Evolutionary conservation across 805 yeast species (phyloP).

Genomic region (Yarrowia divulgata): DNA sequence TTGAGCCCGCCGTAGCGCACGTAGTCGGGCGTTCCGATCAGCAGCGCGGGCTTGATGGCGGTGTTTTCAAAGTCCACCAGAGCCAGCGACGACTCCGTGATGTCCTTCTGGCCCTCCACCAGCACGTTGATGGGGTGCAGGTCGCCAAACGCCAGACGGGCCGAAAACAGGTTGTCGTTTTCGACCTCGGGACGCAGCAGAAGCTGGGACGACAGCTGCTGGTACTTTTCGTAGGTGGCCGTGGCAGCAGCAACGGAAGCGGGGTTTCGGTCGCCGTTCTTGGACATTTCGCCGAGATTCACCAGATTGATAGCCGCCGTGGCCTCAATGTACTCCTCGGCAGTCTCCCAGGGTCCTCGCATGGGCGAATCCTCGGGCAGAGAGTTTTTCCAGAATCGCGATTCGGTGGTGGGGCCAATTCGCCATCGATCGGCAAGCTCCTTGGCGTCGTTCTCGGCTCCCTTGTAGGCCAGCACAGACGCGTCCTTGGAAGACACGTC

Average conservation of each 20-base stretch:
- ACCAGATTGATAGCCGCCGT: constrained; percentile 74
- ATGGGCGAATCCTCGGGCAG: constrained; percentile 58
- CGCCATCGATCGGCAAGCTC: constrained; percentile 74
- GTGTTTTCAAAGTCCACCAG: constrained; percentile 87
- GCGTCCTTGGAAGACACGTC: constrained; percentile 63
- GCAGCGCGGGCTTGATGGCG: constrained; percentile 78
- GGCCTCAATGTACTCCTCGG: constrained; percentile 67
- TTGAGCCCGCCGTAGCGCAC: constrained; percentile 89
- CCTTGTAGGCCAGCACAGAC: constrained; percentile 60
- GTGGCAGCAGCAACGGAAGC: constrained; percentile 56
- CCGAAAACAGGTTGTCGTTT: constrained; percentile 63
- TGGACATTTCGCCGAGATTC: constrained; percentile 59
- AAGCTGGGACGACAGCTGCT: constrained; percentile 62
- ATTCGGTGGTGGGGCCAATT: constrained; percentile 88
- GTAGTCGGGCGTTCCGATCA: constrained; percentile 81
- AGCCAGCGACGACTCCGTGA: constrained; percentile 49
- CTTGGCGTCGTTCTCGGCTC: constrained; percentile 59
- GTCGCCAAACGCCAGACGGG: constrained; percentile 81
- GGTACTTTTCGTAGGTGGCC: constrained; percentile 67
- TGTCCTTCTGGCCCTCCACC: constrained; percentile 51
- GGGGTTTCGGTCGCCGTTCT: constrained; percentile 58
- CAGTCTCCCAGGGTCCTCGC: constrained; percentile 82
- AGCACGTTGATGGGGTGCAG: constrained; percentile 90
- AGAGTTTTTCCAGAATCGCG: constrained; percentile 72
- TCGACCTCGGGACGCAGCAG: constrained; percentile 58